A percentile compares a stretch with the other conserved stretches of the same genome.
Evolutionary conservation across 2,329 filamentous ascomycete species (phyloP).

Genomic region (Beauveria australis): DNA sequence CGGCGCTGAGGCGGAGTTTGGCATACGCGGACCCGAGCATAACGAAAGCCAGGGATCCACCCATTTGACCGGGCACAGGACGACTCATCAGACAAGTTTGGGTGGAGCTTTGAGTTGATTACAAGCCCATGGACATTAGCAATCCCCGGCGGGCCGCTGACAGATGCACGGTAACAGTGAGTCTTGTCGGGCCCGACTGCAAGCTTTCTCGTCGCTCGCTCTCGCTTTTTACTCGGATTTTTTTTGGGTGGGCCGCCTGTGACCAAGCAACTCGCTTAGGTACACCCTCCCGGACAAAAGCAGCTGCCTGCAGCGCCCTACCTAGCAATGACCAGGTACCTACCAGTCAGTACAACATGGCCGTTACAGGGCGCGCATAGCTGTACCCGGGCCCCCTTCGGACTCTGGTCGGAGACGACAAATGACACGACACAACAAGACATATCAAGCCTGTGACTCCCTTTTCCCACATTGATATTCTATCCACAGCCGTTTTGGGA

Average conservation of each 20-base stretch:
- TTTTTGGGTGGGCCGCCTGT: not conserved
- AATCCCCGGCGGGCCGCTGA: constrained; percentile 11
- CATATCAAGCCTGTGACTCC: not conserved
- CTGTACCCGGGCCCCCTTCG: not conserved
- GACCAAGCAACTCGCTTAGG: not conserved
- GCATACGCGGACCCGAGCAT: constrained; percentile 23
- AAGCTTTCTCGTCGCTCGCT: not conserved
- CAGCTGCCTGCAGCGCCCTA: not conserved
- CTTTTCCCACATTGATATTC: not conserved
- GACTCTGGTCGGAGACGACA: not conserved
- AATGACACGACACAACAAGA: not conserved
- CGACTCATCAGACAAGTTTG: too few relatives aligned
- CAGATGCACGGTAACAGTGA: not conserved
- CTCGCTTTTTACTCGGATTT: not conserved
- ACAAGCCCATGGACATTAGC: constrained; percentile 10
- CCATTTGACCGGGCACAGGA: not conserved
- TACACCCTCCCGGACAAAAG: not conserved
- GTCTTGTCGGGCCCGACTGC: too few relatives aligned
- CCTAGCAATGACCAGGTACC: too few relatives aligned
- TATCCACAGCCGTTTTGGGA: too few relatives aligned
- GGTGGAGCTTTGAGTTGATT: not conserved
- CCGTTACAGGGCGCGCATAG: not conserved
- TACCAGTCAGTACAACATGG: not conserved
- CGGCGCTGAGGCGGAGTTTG: constrained; percentile 22
- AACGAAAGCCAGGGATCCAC: not conserved